Percentiles rank a stretch among this genome's conserved stretches.
Conservation (phyloP, 495 filamentous ascomycete genomes). For the Astrothelium subdiscretum region DNA sequence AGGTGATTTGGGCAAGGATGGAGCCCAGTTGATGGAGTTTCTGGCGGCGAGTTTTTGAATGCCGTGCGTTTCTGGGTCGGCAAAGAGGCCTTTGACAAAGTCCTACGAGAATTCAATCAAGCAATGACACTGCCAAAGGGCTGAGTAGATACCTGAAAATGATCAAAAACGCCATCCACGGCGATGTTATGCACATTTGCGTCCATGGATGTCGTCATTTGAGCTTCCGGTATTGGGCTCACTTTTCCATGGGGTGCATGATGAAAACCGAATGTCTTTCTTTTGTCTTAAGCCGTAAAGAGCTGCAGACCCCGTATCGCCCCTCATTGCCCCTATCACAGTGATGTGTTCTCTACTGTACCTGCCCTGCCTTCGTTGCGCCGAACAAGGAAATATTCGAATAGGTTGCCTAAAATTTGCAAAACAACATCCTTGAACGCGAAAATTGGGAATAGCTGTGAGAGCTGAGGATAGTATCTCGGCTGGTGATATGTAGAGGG, state of each 20-base stretch:
- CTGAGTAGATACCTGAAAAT: slow-evolving; percentile 88
- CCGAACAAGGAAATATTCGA: slow-evolving; percentile 86
- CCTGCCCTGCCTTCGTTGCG: slow-evolving; percentile 61
- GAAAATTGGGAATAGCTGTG: slow-evolving; percentile 75
- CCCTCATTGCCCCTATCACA: slow-evolving; percentile 83
- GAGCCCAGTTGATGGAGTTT: slow-evolving; percentile 82
- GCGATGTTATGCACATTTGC: slow-evolving; percentile 81
- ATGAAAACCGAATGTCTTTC: slow-evolving; percentile 93
- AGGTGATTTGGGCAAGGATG: slow-evolving; percentile 87
- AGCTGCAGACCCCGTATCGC: slow-evolving; percentile 89
- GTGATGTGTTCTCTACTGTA: slow-evolving; percentile 68
- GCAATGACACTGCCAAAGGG: too few species aligned
- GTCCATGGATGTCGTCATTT: slow-evolving; percentile 89
- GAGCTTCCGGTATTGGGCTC: slow-evolving; percentile 77
- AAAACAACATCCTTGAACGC: slow-evolving; percentile 89
- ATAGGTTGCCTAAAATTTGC: slow-evolving; percentile 86
- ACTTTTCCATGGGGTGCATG: slow-evolving; percentile 75
- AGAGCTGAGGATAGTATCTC: slow-evolving; percentile 78
- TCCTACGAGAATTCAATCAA: slow-evolving; percentile 40
- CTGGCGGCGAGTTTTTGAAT: slow-evolving; percentile 70
- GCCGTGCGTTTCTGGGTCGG: slow-evolving; percentile 60
- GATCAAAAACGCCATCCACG: slow-evolving; percentile 82
- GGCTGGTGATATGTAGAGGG: slow-evolving; percentile 65
- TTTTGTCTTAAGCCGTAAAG: slow-evolving; percentile 97
- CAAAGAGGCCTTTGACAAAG: slow-evolving; percentile 86